Conservation (phyloP, 495 filamentous ascomycete genomes). For the Penicillium herquei region DNA sequence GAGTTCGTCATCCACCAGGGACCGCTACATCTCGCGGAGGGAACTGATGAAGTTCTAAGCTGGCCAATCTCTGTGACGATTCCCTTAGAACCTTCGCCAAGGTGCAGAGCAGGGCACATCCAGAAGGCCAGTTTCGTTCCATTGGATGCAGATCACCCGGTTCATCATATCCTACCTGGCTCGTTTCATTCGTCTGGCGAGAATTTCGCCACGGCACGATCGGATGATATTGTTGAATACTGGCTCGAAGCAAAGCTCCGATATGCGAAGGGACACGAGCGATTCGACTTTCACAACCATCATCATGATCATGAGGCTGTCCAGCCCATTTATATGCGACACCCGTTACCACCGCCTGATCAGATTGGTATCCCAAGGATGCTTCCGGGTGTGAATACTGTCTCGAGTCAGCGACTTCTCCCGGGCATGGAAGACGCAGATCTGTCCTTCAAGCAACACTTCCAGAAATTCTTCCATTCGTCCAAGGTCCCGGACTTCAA, state of each 20-base stretch:
- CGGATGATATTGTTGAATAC: constrained; percentile 21
- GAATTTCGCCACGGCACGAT: not conserved
- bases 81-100: constrained; percentile 6
- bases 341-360: not conserved
- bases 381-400: not conserved
- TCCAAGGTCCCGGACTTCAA: constrained; percentile 18
- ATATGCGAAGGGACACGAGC: not conserved
- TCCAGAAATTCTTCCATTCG: constrained; percentile 16
- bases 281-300: not conserved
- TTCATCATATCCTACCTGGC: constrained; percentile 14
- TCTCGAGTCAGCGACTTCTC: constrained; percentile 17
- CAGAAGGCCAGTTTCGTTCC: constrained; percentile 23
- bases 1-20: constrained; percentile 7
- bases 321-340: constrained; percentile 11
- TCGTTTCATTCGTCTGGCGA: constrained; percentile 10
- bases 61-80: constrained; percentile 20
- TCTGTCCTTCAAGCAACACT: constrained; percentile 19
- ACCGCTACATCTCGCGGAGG: constrained; percentile 11
- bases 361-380: not conserved
- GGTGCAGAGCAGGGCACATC: not conserved
- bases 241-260: constrained; percentile 14
- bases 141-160: constrained; percentile 8
- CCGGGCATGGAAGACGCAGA: constrained; percentile 19
- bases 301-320: constrained; percentile 4
- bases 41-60: constrained; percentile 1